Evolutionary conservation across 306 rosid species (phyloP).

Genomic region (Glycine latifolia): DNA sequence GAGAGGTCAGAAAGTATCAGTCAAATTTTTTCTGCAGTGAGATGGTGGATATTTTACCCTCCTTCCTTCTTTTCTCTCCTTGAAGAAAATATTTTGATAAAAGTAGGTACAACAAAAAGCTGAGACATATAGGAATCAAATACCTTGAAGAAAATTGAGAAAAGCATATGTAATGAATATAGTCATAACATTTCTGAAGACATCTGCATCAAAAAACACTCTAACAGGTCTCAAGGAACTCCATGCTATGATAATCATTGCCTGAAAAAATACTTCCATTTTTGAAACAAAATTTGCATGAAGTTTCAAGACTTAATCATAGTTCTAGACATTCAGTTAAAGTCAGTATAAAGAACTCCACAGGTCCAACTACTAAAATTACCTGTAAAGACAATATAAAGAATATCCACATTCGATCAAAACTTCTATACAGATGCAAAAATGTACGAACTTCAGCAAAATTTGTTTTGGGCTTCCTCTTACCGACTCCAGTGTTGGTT

Average conservation of each 20-base stretch:
- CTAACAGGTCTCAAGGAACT: conserved; percentile 75
- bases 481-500: conserved; percentile 64
- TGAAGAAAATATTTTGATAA: conserved; percentile 10
- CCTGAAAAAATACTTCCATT: conserved; percentile 62
- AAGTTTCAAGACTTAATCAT: conserved; percentile 28
- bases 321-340: conserved; percentile 49
- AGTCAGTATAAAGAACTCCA: conserved; percentile 63
- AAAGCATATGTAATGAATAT: conserved; percentile 87
- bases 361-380: conserved; percentile 41
- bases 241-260: conserved; percentile 94
- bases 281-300: conserved; percentile 25
- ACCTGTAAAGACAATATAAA: conserved; percentile 97
- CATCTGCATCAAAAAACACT: conserved; percentile 71
- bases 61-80: background rate
- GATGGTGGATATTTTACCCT: conserved; percentile 21
- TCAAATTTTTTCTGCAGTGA: background rate
- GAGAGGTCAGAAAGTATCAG: conserved; percentile 10
- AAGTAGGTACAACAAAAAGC: conserved; percentile 12
- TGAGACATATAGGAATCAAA: conserved; percentile 12
- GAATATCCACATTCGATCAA: conserved; percentile 99
- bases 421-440: conserved; percentile 90
- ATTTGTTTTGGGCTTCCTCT: conserved; percentile 92
- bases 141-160: conserved; percentile 96
- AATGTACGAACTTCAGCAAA: conserved; percentile 96
- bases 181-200: conserved; percentile 82